Base-by-base conservation (phyloP, 192 early-diverging fungal species). In the Umbelopsis sp. region DNA sequence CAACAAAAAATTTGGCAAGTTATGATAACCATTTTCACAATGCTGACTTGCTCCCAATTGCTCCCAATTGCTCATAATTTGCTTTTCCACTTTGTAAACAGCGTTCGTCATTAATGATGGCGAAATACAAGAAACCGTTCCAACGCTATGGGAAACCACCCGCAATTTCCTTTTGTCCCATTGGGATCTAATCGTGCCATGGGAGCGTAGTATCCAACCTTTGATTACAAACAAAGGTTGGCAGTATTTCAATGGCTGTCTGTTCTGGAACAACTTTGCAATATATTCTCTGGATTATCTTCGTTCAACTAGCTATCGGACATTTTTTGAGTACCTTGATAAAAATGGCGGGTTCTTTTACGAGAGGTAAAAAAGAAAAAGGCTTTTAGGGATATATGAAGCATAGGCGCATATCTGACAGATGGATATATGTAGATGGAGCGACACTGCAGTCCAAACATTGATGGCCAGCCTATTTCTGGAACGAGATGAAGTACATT, bases 181-280 rank as follows among this genome's bases (percentile, higher is more conserved):
- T 68, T 77, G 81, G 32, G 65, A 85, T 6, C 66, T 87, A 4
- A 66, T 84, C 21, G 52, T 54, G 22, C 22, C 71, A 14, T 45
- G 38, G 20, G 72, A 87, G 8, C 68, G 81, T 2, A 81, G 79
- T 38, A 78, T 76, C 16, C 70, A 81, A 53, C 70, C 74, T 38
- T 88, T 90, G 79, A 77, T 93, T 51, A 82, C 83, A 26, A 73
- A 77, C 21, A 78, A 84, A 51, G 70, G 73, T 34, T 65, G 85
- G 31, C 83, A 80, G 68, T 70, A 74, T 14, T 87, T 89, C 70
- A 89, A 88, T 71, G 77, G 76, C 1, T 93, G 89, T 74, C 87
- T 90, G 67, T 89, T 90, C 53, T 92, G 92, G 92, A 87, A 88
- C 41, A 94, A 94, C 56, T 96, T 96, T 84, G 94, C 96, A 75